Evolutionary conservation across 2,329 filamentous ascomycete genomes (phyloP).

Genomic region (Epichloe sylvatica): DNA sequence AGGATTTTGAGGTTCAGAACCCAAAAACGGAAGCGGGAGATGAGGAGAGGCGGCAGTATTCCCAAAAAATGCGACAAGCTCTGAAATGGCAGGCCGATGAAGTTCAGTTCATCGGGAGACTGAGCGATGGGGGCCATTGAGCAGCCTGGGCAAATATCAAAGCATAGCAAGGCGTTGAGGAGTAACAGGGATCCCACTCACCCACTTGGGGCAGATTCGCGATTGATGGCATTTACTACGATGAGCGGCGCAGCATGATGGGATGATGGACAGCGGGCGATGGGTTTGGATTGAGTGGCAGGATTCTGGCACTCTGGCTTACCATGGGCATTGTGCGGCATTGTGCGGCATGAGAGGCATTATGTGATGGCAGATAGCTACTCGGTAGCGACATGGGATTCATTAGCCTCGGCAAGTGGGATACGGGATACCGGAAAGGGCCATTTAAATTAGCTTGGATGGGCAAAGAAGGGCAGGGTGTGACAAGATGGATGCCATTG

Average conservation of each 20-base stretch:
- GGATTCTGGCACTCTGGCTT: not conserved
- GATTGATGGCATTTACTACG: not conserved
- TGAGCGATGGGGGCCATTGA: constrained; percentile 24
- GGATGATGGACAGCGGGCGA: not conserved
- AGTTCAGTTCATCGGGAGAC: constrained; percentile 55
- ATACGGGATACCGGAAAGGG: not conserved
- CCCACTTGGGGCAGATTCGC: too few relatives aligned
- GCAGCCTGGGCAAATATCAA: too few relatives aligned
- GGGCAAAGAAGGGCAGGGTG: not conserved
- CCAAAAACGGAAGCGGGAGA: constrained; percentile 34
- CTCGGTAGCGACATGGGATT: not conserved
- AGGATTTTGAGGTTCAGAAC: constrained; percentile 36
- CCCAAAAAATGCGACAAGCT: constrained; percentile 58
- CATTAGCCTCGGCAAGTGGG: not conserved
- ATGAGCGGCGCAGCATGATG: not conserved
- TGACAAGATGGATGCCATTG: not conserved
- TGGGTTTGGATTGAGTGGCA: not conserved
- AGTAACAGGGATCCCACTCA: not conserved
- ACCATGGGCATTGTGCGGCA: not conserved
- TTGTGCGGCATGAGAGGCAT: not conserved
- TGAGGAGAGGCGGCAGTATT: constrained; percentile 45
- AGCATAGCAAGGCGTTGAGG: not conserved
- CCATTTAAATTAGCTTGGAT: not conserved
- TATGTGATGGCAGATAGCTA: not conserved
- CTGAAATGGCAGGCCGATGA: constrained; percentile 69